Evolutionary conservation across 345 rosid genomes (phyloP).

Genomic region (rapeseed (Brassica napus)): DNA sequence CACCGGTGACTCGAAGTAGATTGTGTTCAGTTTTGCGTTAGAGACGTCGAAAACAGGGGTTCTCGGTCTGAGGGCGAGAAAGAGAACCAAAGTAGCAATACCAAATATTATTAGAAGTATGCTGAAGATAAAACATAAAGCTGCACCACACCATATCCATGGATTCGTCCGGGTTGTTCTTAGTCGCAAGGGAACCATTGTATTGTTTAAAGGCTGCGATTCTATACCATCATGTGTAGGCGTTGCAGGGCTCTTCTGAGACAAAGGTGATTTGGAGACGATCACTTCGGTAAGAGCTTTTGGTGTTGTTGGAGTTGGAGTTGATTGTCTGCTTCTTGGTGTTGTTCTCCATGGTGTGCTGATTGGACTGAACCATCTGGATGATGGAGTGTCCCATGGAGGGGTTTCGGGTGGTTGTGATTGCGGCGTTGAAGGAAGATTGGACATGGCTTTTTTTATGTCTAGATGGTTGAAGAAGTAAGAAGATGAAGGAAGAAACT

Average conservation of each 20-base stretch:
- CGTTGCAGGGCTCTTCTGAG: conserved; percentile 28
- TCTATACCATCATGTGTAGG: conserved; percentile 30
- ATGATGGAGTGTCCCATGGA: conserved; percentile 39
- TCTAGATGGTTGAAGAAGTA: conserved; percentile 18
- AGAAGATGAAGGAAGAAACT: conserved; percentile 19
- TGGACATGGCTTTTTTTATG: conserved; percentile 38
- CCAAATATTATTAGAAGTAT: conserved; percentile 74
- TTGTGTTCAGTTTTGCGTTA: conserved; percentile 62
- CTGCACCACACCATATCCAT: conserved; percentile 71
- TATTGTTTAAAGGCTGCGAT: conserved; percentile 26
- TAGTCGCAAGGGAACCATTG: conserved; percentile 42
- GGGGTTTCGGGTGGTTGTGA: conserved; percentile 40
- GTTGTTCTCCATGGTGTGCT: conserved; percentile 43
- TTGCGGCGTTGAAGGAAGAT: conserved; percentile 40
- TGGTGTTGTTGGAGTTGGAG: conserved; percentile 37
- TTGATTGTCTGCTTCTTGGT: conserved; percentile 34
- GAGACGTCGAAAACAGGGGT: conserved; percentile 73
- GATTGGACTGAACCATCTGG: conserved; percentile 39
- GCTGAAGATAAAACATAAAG: conserved; percentile 75
- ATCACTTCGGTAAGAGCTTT: conserved; percentile 42
- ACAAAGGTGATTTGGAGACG: conserved; percentile 46
- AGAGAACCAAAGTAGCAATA: conserved; percentile 71
- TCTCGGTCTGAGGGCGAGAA: conserved; percentile 61
- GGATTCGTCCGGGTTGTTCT: conserved; percentile 56
- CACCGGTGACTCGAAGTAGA: conserved; percentile 78